Base-by-base conservation (phyloP, 371 early-diverging fungal species). In the Mortierella sp. region DNA sequence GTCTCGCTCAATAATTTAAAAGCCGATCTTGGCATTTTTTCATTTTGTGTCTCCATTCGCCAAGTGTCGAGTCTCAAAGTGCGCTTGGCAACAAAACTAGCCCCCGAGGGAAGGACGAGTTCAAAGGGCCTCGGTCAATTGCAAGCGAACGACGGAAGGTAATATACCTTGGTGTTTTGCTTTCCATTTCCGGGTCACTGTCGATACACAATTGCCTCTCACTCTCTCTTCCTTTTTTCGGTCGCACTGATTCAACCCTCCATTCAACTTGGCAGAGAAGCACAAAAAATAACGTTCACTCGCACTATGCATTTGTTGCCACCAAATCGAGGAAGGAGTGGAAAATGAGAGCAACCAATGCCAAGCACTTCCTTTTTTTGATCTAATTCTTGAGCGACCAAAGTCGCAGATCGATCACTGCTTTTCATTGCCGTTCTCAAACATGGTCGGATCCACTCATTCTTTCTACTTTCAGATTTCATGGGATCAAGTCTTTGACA, bases 21-120 rank as follows among this genome's bases (percentile, higher is more conserved):
- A 68, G 43, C 24, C 38, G 68, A 68, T 68, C 68, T 68, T 68
- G 68, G 68, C 68, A 38, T 68, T 29, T 38, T 10, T 60, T 27
- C 10, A 58, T 5, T 32, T 32, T 60, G 49, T 49, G 18, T 16
- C 18, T 65, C 24, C 1, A 24, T 35, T 35, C 21, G 65, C 68
- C 41, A 68, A 68, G 68, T 18, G 21, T 35, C 60, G 21, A 63
- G 35, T 35, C 8, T 12, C 63, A 7, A 21, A 3, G 35, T 21
- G 43, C 43, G 68, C 68, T 68, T 68, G 68, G 68, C 68, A 65
- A 41, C 18, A 8, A 60, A 24, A 38, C 10, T 35, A 41, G 68
- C 35, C 10, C 7, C 21, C 4, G 32, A 18, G 32, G 35, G 35
- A 18, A 29, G 7, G 35, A 18, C 18, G 16, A 18, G 18, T 6